Conservation (phyloP, 768 basidiomycete genomes). For the Cystofilobasidium bisporidii region DNA sequence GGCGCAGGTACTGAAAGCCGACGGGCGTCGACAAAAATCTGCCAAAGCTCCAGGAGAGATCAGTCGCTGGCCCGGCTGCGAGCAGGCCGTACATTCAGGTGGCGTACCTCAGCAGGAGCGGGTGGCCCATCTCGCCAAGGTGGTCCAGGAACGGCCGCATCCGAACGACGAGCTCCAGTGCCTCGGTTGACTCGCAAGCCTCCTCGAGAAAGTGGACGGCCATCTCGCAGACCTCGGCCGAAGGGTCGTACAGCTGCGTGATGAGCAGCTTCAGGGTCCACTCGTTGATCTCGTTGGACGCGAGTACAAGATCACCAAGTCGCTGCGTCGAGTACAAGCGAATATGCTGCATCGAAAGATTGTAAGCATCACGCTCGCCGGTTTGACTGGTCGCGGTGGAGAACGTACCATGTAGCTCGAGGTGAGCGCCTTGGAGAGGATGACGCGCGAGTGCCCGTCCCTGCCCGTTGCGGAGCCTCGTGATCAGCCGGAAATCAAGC, state of each 20-base stretch:
- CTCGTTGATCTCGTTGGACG: conserved; percentile 54
- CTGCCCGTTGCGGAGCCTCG: conserved; percentile 43
- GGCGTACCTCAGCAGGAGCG: conserved; percentile 73
- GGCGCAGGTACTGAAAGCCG: conserved; percentile 84
- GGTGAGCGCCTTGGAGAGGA: conserved; percentile 86
- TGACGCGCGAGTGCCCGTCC: conserved; percentile 86
- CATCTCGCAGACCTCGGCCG: conserved; percentile 76
- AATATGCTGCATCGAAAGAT: conserved; percentile 54
- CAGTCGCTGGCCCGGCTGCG: too few species aligned
- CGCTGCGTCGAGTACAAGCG: conserved; percentile 80
- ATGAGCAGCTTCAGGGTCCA: conserved; percentile 87
- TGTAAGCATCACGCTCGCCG: too few species aligned
- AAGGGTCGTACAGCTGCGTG: conserved; percentile 91
- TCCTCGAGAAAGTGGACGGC: conserved; percentile 83
- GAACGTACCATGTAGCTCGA: conserved; percentile 70
- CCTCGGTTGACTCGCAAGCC: conserved; percentile 72
- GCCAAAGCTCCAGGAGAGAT: too few species aligned
- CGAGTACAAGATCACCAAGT: conserved; percentile 68
- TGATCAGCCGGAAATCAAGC: conserved; percentile 12
- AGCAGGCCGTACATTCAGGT: too few species aligned
- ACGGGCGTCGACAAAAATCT: conserved; percentile 92
- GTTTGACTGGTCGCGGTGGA: background rate
- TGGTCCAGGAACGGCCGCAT: conserved; percentile 94
- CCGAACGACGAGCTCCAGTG: conserved; percentile 79
- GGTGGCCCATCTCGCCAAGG: conserved; percentile 83